Base-by-base conservation (phyloP, 1,284 basidiomycete genomes). In the Cryptococcus maquisensis region DNA sequence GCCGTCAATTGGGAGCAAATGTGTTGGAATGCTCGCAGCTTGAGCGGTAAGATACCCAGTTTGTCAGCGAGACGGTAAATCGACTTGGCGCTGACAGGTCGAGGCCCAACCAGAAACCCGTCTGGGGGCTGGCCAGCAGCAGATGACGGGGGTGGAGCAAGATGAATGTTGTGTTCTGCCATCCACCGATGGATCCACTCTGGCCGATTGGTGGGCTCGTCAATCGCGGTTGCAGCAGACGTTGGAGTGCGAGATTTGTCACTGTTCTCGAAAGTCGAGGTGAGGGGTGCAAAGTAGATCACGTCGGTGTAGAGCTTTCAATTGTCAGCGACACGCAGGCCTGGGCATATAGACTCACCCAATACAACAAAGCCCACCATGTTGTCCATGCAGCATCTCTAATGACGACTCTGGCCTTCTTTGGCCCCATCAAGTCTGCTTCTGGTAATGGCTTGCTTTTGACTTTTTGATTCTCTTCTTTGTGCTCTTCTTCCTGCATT, bases 11-110 rank as follows among this genome's bases (percentile, higher is more conserved):
- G 85, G 56, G 83, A 84, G 57, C 84, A 78, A 43, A 94, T 90
- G 72, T 92, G 86, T 81, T 86, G 67, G 56, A 65, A 74, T 9
- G 64, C 72, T 38, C 75, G 61, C 10, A 75, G 60, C 51, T 72
- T 71, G 41, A 77, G 60, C 3, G 72, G 60, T 1, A 65, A 70
- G 10, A 77, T 53, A 47, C 73, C 73, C 32, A 77, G 65, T 58
- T 75, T 86, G 86, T 91, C 89, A 3, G 89, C 88, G n/a, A 92
- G 79, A 40, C 87, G 80, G 71, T 90, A 93, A n/a, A 86, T 84
- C 3, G 90, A 86, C 75, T 93, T 93, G 10, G 90, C 88, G 21
- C 86, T 89, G 64, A 88, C 89, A 0, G 90, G 90, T n/a, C 81
- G 78, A 1, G 87, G 87, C 39, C 82, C 79, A 15, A 81, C 20